Evolutionary conservation across 345 rosid species (phyloP), one percentile per base, ranked within the genome.

Genomic region (Eucalyptus curtisii): DNA sequence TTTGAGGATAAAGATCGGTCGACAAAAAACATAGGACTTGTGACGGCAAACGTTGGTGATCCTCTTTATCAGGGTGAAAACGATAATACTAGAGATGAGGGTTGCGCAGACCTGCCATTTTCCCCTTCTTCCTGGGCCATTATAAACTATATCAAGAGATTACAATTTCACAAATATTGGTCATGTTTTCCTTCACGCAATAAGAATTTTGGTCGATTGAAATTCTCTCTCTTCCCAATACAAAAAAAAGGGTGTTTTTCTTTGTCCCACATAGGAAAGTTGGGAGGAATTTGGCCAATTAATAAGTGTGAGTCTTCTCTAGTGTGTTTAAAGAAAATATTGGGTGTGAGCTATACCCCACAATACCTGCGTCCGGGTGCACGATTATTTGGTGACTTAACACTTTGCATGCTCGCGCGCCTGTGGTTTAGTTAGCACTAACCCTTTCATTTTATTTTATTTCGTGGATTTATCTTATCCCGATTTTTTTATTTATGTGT

Each of bases 361-460:
- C 22, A 50, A 50, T 50, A 50, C 53, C 0, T 50, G 0, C 1
- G 4, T 50, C 2, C 2, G 7, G 4, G 22, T 50, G 55, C 8
- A 17, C 0, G 8, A 50, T 50, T 8, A 50, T 50, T 50, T 17
- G 55, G 55, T 0, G 1, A 50, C 9, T 50, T 17, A 50, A 50
- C 22, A 50, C 55, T 50, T 50, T 17, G 55, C 55, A 50, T 3
- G 3, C 20, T 50, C 53, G 6, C 3, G 3, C 8, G 20, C 53
- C 22, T 3, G 3, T 3, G 9, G 55, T 52, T 52, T 0, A 52
- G 19, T 52, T 52, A 17, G 55, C 55, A 52, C 24, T 52, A 52
- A 52, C 24, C 24, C 2, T 50, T 50, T 52, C 24, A 52, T 19
- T 52, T 52, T 7, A 52, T 52, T 52, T 3, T 52, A 52, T 52